A percentile compares a stretch with the other conserved stretches of the same genome.
Evolutionary conservation across 2,329 filamentous ascomycete genomes (phyloP).

Genomic region (Cryphonectria naterciae): DNA sequence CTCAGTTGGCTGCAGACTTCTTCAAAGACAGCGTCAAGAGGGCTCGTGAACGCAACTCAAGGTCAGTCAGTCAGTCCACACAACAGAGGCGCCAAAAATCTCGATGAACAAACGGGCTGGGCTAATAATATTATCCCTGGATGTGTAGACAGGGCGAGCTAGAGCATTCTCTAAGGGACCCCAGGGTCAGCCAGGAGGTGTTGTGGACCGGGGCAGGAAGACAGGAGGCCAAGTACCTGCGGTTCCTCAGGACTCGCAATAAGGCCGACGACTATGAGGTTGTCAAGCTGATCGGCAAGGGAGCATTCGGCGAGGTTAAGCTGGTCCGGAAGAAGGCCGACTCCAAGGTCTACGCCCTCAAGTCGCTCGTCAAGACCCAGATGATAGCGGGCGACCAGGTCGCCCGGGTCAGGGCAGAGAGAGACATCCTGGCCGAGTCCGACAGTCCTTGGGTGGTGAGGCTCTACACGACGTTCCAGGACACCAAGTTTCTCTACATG

Average conservation of each 20-base stretch:
- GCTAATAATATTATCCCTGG: not conserved
- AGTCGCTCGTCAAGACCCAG: slow-evolving; percentile 77
- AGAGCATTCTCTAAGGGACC: slow-evolving; percentile 53
- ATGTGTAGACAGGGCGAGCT: slow-evolving; percentile 66
- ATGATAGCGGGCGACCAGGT: slow-evolving; percentile 85
- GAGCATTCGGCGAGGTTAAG: slow-evolving; percentile 79
- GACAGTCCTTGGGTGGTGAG: slow-evolving; percentile 83
- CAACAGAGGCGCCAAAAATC: not conserved
- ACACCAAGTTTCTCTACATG: slow-evolving; percentile 76
- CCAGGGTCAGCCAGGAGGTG: slow-evolving; percentile 56
- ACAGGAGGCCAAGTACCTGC: slow-evolving; percentile 69
- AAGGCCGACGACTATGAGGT: slow-evolving; percentile 73
- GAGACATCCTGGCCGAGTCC: slow-evolving; percentile 78
- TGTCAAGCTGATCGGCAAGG: slow-evolving; percentile 79
- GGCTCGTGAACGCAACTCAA: slow-evolving; percentile 72
- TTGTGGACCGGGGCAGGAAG: slow-evolving; percentile 54
- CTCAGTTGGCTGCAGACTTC: slow-evolving; percentile 63
- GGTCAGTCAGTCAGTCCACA: slow-evolving; percentile 46
- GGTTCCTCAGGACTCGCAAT: slow-evolving; percentile 73
- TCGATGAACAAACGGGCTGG: not conserved
- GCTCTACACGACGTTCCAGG: slow-evolving; percentile 79
- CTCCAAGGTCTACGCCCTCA: slow-evolving; percentile 78
- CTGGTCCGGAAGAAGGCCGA: slow-evolving; percentile 76
- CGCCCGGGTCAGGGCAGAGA: slow-evolving; percentile 77
- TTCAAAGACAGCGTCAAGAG: slow-evolving; percentile 80